phyloP scores from a whole-genome alignment of 2,329 filamentous ascomycete species.

The Dothiorella sarmentorum region DNA sequence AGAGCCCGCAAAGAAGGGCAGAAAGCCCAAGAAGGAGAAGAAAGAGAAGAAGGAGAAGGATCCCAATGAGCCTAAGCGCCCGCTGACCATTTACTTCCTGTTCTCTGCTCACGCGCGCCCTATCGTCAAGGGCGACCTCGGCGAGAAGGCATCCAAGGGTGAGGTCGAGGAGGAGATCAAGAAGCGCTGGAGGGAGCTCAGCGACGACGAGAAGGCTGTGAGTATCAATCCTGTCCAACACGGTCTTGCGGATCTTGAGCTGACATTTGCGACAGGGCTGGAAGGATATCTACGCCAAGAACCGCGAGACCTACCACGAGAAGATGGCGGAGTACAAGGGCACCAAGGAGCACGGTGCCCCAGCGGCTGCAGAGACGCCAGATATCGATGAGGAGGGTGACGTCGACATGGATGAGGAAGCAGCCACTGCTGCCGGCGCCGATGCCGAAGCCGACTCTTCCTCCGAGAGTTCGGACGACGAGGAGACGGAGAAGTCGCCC shows the following conservation, averaged over 20 bases:
- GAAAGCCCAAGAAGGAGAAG: conserved; percentile 86
- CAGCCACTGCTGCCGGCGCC: background rate
- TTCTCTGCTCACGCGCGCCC: conserved; percentile 86
- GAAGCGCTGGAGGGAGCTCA: conserved; percentile 78
- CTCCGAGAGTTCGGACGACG: too few species aligned
- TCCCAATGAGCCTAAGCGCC: conserved; percentile 91
- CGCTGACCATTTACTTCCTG: conserved; percentile 90
- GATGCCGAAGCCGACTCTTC: too few species aligned
- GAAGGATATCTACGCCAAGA: conserved; percentile 8
- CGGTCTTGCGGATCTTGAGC: background rate
- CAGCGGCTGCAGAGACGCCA: background rate
- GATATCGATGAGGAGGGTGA: background rate
- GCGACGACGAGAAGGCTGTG: conserved; percentile 67
- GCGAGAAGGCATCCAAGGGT: conserved; percentile 53
- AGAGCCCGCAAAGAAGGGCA: conserved; percentile 26
- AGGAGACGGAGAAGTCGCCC: conserved; percentile 9
- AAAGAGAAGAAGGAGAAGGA: conserved; percentile 74
- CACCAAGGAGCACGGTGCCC: background rate
- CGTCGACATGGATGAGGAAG: conserved; percentile 14
- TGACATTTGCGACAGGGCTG: conserved; percentile 3
- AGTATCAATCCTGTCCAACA: conserved; percentile 26
- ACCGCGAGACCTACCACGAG: conserved; percentile 3
- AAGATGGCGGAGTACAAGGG: conserved; percentile 15
- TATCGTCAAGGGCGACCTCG: conserved; percentile 69
- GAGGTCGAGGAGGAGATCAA: conserved; percentile 77